Conservation (phyloP, 768 basidiomycete genomes). For the Tulasnella calospora region DNA sequence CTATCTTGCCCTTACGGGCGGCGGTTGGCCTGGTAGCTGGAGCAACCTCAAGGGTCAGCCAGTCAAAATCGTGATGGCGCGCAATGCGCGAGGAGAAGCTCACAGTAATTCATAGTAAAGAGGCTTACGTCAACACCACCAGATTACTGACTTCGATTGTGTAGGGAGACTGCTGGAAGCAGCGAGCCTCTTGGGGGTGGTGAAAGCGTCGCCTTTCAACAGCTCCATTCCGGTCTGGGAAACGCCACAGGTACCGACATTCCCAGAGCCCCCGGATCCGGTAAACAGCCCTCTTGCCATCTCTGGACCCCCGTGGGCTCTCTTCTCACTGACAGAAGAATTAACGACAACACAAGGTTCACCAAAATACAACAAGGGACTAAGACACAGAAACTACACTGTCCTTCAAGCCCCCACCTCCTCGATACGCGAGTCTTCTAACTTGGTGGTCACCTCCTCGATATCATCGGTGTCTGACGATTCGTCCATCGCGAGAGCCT, state of each 20-base stretch:
- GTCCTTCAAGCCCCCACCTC: not conserved
- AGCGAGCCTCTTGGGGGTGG: not conserved
- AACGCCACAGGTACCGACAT: conserved; percentile 5
- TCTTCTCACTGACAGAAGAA: not conserved
- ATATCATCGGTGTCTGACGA: not conserved
- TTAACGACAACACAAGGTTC: not conserved
- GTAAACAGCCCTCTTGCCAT: not conserved
- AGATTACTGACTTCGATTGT: not conserved
- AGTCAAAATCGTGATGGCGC: conserved; percentile 1
- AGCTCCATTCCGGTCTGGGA: not conserved
- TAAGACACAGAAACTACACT: not conserved
- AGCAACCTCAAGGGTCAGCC: conserved; percentile 3
- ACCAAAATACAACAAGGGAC: not conserved
- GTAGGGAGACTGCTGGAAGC: not conserved
- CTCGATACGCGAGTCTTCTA: conserved; percentile 23
- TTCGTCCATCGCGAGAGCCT: not conserved
- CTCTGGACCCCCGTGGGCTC: not conserved
- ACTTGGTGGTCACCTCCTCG: conserved; percentile 6
- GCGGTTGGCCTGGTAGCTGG: not conserved
- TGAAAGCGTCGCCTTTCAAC: not conserved
- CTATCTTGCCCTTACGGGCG: conserved; percentile 22
- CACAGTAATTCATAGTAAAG: not conserved
- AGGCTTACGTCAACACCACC: not conserved
- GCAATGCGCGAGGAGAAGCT: not conserved
- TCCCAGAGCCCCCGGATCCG: not conserved